Percentiles rank a stretch among this genome's conserved stretches.
Evolutionary conservation across 345 rosid species (phyloP).

Genomic region (Erysimum cheiranthoides): DNA sequence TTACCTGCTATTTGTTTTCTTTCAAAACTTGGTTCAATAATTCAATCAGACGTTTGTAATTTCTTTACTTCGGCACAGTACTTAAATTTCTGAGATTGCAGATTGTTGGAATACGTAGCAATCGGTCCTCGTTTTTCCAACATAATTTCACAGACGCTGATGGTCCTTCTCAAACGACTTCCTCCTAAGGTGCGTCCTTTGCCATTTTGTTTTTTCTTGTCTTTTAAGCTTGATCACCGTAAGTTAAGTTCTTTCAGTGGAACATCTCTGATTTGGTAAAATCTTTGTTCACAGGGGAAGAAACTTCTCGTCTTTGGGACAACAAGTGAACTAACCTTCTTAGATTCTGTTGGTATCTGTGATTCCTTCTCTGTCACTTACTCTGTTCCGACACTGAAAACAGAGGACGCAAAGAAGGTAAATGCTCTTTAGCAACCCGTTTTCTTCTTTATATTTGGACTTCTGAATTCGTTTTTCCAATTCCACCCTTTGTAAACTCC

Average conservation of each 20-base stretch:
- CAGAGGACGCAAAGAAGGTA: conserved; percentile 87
- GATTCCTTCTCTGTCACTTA: conserved; percentile 82
- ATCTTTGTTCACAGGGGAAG: conserved; percentile 64
- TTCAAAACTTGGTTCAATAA: neutral
- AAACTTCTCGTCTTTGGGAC: conserved; percentile 93
- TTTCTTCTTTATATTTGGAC: conserved; percentile 11
- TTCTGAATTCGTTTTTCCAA: neutral
- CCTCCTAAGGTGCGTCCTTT: conserved; percentile 80
- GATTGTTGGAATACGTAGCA: conserved; percentile 90
- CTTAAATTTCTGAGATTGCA: conserved; percentile 49
- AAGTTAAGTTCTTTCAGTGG: neutral
- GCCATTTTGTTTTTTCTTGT: conserved; percentile 15
- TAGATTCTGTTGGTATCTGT: conserved; percentile 77
- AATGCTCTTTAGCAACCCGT: neutral
- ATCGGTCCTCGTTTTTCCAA: conserved; percentile 99
- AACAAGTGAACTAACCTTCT: conserved; percentile 83
- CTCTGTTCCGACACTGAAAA: conserved; percentile 71
- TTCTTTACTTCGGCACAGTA: conserved; percentile 1
- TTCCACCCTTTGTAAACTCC: neutral
- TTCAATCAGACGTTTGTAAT: conserved; percentile 3
- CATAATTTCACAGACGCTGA: conserved; percentile 81
- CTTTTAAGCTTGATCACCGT: neutral
- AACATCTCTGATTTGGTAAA: conserved; percentile 21
- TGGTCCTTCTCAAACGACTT: conserved; percentile 90
- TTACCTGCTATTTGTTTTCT: conserved; percentile 13